Percentiles rank a stretch among this genome's conserved stretches.
Conservation (phyloP, 208 protist species). For the Trypanosoma lewisi region DNA sequence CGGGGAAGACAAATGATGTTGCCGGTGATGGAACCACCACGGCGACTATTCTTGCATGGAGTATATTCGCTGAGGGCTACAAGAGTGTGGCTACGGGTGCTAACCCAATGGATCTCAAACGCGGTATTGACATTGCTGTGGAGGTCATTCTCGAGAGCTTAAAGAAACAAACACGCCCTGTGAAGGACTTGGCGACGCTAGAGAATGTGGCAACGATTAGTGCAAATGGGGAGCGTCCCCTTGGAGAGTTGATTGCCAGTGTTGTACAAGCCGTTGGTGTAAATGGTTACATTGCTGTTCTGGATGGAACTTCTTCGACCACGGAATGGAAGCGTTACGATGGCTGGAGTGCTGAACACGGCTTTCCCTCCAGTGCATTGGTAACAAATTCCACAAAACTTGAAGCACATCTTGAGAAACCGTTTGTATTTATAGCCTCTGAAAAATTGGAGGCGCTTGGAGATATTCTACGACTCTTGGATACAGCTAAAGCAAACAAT, state of each 20-base stretch:
- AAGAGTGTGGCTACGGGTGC: conserved; percentile 98
- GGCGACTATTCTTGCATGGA: conserved; percentile 98
- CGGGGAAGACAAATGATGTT: conserved; percentile 98
- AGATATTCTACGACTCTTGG: conserved; percentile 74
- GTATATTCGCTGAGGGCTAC: conserved; percentile 98
- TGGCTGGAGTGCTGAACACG: conserved; percentile 97
- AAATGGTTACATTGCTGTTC: conserved; percentile 98
- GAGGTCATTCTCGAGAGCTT: conserved; percentile 88
- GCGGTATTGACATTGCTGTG: conserved; percentile 98
- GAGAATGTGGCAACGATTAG: conserved; percentile 99
- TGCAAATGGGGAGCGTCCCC: conserved; percentile 97
- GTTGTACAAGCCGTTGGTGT: conserved; percentile 98
- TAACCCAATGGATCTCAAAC: conserved; percentile 99
- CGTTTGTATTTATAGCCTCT: conserved; percentile 90
- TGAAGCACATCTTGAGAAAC: conserved; percentile 92
- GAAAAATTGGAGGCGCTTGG: conserved; percentile 52
- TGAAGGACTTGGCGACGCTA: conserved; percentile 92
- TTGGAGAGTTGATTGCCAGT: conserved; percentile 97
- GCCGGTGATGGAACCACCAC: conserved; percentile 99
- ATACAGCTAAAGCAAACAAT: conserved; percentile 40
- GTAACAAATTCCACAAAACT: conserved; percentile 95
- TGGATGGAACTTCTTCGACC: conserved; percentile 96
- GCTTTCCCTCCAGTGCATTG: conserved; percentile 98
- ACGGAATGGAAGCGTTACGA: conserved; percentile 97
- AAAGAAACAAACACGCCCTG: conserved; percentile 89